These are phyloP conservation scores for Leucosporidium yakuticum DNA, from an alignment of 768 basidiomycete genomes.

Conservation along the genomic window DNA sequence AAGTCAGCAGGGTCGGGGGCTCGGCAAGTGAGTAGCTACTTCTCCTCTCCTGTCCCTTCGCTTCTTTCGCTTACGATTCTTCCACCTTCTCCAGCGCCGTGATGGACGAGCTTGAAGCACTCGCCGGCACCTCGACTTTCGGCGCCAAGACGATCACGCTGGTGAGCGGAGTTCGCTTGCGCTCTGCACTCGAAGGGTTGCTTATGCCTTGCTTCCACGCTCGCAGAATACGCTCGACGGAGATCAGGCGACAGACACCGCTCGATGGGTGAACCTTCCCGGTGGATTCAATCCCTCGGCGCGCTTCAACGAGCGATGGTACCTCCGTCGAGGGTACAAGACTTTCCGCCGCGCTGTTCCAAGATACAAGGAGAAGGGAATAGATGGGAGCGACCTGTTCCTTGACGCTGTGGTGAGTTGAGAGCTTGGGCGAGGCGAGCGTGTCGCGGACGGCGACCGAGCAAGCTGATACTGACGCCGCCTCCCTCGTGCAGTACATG, in stretches of 20 bases:
- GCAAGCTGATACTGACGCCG: not conserved
- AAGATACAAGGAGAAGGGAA: constrained; percentile 1
- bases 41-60: not conserved
- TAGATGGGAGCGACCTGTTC: not conserved
- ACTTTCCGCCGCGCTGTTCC: constrained; percentile 7
- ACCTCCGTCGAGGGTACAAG: constrained; percentile 14
- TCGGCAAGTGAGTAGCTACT: constrained; percentile 10
- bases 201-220: too few species aligned
- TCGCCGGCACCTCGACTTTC: not conserved
- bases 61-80: not conserved
- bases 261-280: constrained; percentile 10
- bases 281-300: not conserved
- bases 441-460: too few species aligned
- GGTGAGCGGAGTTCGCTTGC: too few species aligned
- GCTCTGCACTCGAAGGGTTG: too few species aligned
- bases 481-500: not conserved
- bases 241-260: not conserved
- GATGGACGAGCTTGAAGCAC: constrained; percentile 19
- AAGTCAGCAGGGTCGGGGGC: constrained; percentile 18
- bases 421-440: too few species aligned
- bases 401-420: constrained; percentile 17
- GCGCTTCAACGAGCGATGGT: constrained; percentile 23
- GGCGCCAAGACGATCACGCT: constrained; percentile 12
- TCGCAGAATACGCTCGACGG: constrained; percentile 11
- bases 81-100: constrained; percentile 4